Base-by-base conservation (phyloP, 495 filamentous ascomycete species). In the Trichocladium uniseriatum region DNA sequence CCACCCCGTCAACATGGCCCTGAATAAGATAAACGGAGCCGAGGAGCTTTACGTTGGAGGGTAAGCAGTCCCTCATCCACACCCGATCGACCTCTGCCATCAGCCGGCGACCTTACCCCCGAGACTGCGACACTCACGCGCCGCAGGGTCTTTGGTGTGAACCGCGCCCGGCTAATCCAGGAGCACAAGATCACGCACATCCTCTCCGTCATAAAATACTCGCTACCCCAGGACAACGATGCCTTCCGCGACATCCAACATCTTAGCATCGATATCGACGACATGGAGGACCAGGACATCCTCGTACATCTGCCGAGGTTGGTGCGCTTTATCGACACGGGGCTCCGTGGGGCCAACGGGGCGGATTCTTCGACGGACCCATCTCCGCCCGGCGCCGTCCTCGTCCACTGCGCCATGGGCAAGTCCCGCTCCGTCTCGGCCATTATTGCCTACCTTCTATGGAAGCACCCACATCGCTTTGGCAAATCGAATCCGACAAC, bases 341-440 rank as follows among this genome's bases (percentile, higher is more conserved):
- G 81, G 1, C 67, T 96, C 34, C 50, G 66, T 38, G 58, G 62
- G 10, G 45, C 46, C 13, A 41, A 58, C 42, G 50, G 41, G 24
- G 8, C 24, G 4, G 24, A 3, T 4, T 27, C n/a, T 37, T 56
- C 43, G 53, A 50, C 14, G 45, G 24, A 35, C 6, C 22, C 15
- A 7, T 14, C 13, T 3, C 38, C 51, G 42, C 37, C 53, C 24
- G 61, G 61, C n/a, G 69, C 62, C 18, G 68, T 75, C 38, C 67
- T 69, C 36, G 72, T 72, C 50, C 66, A 69, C 67, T 96, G 92
- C 76, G 90, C 88, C 27, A 94, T 95, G 88, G 92, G 92, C 28
- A 91, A 90, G 69, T 95, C 89, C 43, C 86, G 92, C 42, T 96
- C 90, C 19, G 83, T 89, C 52, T 81, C 89, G 38, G 74, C 89